phyloP scores from a whole-genome alignment of 2,329 filamentous ascomycete species.

The Xylariaceae sp. region DNA sequence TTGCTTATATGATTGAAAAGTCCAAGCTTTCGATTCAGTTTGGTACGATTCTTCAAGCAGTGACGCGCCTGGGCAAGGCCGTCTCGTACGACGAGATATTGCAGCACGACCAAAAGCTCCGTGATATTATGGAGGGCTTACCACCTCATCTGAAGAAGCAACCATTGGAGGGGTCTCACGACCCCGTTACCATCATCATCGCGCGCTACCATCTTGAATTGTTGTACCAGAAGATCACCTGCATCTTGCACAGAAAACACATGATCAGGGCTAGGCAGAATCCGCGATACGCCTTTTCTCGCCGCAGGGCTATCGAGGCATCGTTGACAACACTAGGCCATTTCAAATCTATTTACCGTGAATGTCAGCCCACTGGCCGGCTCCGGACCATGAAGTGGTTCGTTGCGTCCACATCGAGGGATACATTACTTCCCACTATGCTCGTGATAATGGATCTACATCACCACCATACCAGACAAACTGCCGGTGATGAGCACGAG shows the following conservation, averaged over 20 bases:
- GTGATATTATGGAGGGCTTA: slow-evolving; percentile 59
- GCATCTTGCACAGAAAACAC: slow-evolving; percentile 84
- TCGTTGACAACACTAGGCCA: slow-evolving; percentile 76
- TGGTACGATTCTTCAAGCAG: slow-evolving; percentile 64
- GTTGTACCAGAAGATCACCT: slow-evolving; percentile 82
- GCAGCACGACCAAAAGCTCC: slow-evolving; percentile 55
- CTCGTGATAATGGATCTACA: slow-evolving; percentile 79
- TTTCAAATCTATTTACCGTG: slow-evolving; percentile 67
- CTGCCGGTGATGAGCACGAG: slow-evolving; percentile 37
- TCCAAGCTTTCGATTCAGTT: slow-evolving; percentile 62
- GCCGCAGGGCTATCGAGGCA: slow-evolving; percentile 78
- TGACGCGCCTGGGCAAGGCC: slow-evolving; percentile 50
- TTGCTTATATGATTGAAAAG: slow-evolving; percentile 75
- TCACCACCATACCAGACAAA: slow-evolving; percentile 52
- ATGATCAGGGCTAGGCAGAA: slow-evolving; percentile 73
- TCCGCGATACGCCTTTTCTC: slow-evolving; percentile 75
- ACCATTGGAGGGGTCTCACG: slow-evolving; percentile 67
- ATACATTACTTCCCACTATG: slow-evolving; percentile 83
- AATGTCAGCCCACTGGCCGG: slow-evolving; percentile 66
- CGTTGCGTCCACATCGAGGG: slow-evolving; percentile 71
- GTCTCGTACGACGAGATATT: slow-evolving; percentile 61
- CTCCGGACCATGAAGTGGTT: slow-evolving; percentile 72
- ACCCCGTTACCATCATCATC: slow-evolving; percentile 80
- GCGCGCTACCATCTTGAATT: slow-evolving; percentile 80
- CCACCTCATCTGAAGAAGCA: slow-evolving; percentile 76